phyloP scores from a whole-genome alignment of 139 green algal species.

The Auxenochlorella protothecoides region DNA sequence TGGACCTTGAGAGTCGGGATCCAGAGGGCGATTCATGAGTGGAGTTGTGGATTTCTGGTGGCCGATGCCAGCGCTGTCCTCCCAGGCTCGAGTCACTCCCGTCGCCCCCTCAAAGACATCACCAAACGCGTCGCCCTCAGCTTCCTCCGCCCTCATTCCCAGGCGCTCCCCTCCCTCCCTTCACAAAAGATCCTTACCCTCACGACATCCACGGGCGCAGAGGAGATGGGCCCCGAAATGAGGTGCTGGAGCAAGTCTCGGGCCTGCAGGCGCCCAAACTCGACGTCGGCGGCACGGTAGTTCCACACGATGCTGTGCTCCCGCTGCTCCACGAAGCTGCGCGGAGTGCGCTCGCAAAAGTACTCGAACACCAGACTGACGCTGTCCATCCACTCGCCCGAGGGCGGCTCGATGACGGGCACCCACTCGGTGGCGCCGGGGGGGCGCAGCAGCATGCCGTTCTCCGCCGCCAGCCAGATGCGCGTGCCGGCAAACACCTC shows the following conservation, averaged over 20 bases:
- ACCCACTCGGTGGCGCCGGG: slow-evolving; percentile 47
- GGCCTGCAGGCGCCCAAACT: slow-evolving; percentile 70
- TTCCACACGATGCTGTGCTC: slow-evolving; percentile 97
- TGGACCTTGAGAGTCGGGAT: not conserved
- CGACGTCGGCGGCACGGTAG: slow-evolving; percentile 87
- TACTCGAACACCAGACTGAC: slow-evolving; percentile 94
- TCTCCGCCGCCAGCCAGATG: slow-evolving; percentile 94
- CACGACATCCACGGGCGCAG: slow-evolving; percentile 93
- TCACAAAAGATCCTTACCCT: slow-evolving; percentile 30
- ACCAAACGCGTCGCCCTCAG: no score
- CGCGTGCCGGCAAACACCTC: slow-evolving; percentile 66
- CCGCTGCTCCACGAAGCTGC: slow-evolving; percentile 80
- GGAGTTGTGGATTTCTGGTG: no score
- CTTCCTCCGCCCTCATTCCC: no score
- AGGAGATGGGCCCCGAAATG: slow-evolving; percentile 95
- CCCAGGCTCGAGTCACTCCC: no score
- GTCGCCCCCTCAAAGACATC: no score
- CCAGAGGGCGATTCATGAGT: no score
- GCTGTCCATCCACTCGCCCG: slow-evolving; percentile 88
- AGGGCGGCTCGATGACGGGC: slow-evolving; percentile 56
- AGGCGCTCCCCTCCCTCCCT: no score
- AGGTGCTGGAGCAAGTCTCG: slow-evolving; percentile 85
- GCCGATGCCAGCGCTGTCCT: no score
- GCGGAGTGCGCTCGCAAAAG: slow-evolving; percentile 94
- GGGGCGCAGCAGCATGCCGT: slow-evolving; percentile 83